phyloP scores from a whole-genome alignment of 2,329 filamentous ascomycete genomes.

The Aureobasidium sp. region DNA sequence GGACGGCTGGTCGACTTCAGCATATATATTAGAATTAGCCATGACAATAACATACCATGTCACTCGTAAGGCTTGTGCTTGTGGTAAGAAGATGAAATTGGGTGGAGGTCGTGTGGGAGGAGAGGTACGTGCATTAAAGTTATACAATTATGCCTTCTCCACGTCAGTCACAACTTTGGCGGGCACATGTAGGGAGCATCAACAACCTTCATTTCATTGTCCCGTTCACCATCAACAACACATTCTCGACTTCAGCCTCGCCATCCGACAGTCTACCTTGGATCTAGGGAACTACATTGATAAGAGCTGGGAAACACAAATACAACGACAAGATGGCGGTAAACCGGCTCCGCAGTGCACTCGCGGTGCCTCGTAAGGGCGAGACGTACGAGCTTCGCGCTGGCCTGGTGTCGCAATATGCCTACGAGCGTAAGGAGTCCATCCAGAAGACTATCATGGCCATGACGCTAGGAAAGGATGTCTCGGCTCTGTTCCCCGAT shows the following conservation, averaged over 20 bases:
- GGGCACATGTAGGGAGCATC: constrained; percentile 3
- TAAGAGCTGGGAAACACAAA: constrained; percentile 4
- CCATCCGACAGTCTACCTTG: not conserved
- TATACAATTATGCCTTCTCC: constrained; percentile 9
- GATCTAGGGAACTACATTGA: not conserved
- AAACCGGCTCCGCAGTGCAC: constrained; percentile 90
- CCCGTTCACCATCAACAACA: not conserved
- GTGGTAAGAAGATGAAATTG: not conserved
- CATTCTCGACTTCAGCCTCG: not conserved
- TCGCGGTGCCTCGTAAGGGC: constrained; percentile 87
- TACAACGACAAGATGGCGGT: constrained; percentile 63
- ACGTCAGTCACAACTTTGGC: constrained; percentile 7
- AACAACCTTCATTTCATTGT: constrained; percentile 11
- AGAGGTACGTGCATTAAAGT: not conserved
- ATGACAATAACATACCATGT: not conserved
- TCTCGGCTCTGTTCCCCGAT: constrained; percentile 93
- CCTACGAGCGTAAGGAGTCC: constrained; percentile 94
- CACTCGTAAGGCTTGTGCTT: not conserved
- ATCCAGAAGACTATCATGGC: constrained; percentile 99
- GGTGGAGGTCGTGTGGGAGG: not conserved
- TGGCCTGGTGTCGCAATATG: constrained; percentile 95
- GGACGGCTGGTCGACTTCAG: constrained; percentile 44
- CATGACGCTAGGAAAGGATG: constrained; percentile 98
- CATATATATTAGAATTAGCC: not conserved
- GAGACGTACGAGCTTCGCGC: constrained; percentile 97